A percentile compares a stretch with the other conserved stretches of the same genome.
Conservation (phyloP, 257 asterid genomes). For the Linderniella brevidens region DNA sequence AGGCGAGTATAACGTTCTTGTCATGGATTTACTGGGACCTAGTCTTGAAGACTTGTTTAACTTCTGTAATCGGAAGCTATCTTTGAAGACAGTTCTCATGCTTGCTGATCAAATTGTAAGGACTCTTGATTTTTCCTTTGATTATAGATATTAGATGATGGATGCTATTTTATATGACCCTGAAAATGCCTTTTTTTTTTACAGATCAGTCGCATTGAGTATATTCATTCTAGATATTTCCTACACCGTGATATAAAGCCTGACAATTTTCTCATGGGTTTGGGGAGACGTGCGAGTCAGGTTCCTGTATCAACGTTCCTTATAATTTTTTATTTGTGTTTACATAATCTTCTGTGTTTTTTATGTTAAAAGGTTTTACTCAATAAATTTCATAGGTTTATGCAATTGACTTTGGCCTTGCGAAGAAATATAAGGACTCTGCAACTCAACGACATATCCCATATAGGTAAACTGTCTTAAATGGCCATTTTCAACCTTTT, state of each 20-base stretch:
- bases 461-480: slow-evolving; percentile 31
- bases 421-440: slow-evolving; percentile 73
- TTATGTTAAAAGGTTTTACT: slow-evolving; percentile 4
- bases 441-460: slow-evolving; percentile 75
- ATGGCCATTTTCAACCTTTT: background rate
- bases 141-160: too few relatives aligned
- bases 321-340: background rate
- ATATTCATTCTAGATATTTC: slow-evolving; percentile 55
- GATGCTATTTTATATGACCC: too few relatives aligned
- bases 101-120: too few relatives aligned
- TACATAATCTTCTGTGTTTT: background rate
- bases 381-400: slow-evolving; percentile 33
- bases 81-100: too few relatives aligned
- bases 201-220: slow-evolving; percentile 71
- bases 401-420: slow-evolving; percentile 73
- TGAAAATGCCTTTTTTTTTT: slow-evolving; percentile 2
- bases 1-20: too few relatives aligned
- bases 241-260: slow-evolving; percentile 85
- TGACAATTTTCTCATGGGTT: slow-evolving; percentile 76
- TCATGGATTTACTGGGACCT: too few relatives aligned
- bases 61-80: too few relatives aligned
- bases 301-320: slow-evolving; percentile 14
- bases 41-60: too few relatives aligned
- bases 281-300: slow-evolving; percentile 81
- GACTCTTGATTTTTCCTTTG: too few relatives aligned